Percentiles rank a stretch among this genome's conserved stretches.
These are phyloP conservation scores for Arthrobotrys musiformis DNA, from an alignment of 2,329 filamentous ascomycete genomes.

Conservation along the genomic window DNA sequence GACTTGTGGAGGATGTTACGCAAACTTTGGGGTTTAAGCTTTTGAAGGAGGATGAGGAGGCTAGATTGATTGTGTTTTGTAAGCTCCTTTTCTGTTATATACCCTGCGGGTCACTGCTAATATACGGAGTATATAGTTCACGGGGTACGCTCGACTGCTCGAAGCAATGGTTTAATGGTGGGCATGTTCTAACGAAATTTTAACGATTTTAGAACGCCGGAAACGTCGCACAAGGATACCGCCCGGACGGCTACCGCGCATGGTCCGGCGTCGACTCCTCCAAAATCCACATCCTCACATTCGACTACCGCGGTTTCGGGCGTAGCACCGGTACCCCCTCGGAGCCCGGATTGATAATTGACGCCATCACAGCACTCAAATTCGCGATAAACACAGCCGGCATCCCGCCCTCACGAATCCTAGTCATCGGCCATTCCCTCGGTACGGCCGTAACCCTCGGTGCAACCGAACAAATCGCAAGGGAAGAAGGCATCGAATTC, in stretches of 20 bases:
- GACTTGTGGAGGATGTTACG: slow-evolving; percentile 68
- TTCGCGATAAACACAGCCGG: slow-evolving; percentile 75
- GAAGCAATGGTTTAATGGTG: background rate
- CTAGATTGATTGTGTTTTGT: slow-evolving; percentile 74
- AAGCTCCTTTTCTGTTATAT: slow-evolving; percentile 62
- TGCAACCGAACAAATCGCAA: slow-evolving; percentile 76
- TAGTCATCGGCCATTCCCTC: slow-evolving; percentile 85
- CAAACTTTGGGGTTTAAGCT: slow-evolving; percentile 71
- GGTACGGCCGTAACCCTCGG: slow-evolving; percentile 85
- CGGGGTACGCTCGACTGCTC: slow-evolving; percentile 66
- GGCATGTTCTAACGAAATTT: background rate
- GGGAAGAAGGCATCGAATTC: slow-evolving; percentile 72
- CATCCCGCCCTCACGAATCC: slow-evolving; percentile 76
- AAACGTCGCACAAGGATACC: slow-evolving; percentile 80
- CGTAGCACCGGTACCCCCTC: slow-evolving; percentile 81
- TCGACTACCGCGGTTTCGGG: slow-evolving; percentile 92
- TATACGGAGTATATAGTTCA: slow-evolving; percentile 66
- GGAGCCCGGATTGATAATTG: slow-evolving; percentile 82
- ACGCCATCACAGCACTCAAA: slow-evolving; percentile 77
- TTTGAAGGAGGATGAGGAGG: slow-evolving; percentile 72
- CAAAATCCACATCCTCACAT: slow-evolving; percentile 80
- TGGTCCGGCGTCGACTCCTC: slow-evolving; percentile 76
- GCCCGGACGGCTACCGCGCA: slow-evolving; percentile 80
- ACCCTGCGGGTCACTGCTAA: slow-evolving; percentile 48
- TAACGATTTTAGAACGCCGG: slow-evolving; percentile 77